Base-by-base conservation (phyloP, 345 rosid genomes). In the Camelina laxa region DNA sequence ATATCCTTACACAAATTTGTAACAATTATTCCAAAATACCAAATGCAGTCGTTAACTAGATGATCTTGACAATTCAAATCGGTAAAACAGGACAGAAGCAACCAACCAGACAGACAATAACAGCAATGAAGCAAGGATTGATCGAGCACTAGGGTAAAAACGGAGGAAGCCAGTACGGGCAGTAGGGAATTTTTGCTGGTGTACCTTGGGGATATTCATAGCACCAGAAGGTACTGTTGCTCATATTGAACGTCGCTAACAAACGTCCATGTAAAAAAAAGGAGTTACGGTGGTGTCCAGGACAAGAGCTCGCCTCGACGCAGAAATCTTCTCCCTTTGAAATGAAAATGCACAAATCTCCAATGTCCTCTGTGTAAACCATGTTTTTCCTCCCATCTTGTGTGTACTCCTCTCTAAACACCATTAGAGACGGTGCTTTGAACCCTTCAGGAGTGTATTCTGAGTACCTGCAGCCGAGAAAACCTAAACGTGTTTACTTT, bases 341-440 rank as follows among this genome's bases (percentile, higher is more conserved):
- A 12, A 54, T 54, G 59, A 54, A 54, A 24, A 54, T 54, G 35
- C 59, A 54, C 9, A 54, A 4, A 54, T 54, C 59, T 54, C 59
- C 59, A 6, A 54, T 54, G 59, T 54, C 35, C 9, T 6, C n/a
- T 5, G 59, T 24, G 59, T 22, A 24, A 24, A 33, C 16, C 59
- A 54, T 54, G 59, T 24, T 13, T 54, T 54, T 54, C 16, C 35
- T 54, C 16, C 59, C 59, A 54, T 24, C 59, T 54, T 24, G 1
- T 6, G 59, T 54, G 5, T 22, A 33, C 16, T 54, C 59, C 59
- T 54, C 59, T 54, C 35, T 24, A 13, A 54, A 54, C 35, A 54
- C 59, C 59, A 54, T 22, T 11, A 21, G 1, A 2, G 20, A n/a
- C 19, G 51, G 51, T 47, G 51, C 19, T 16, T 47, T 47, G 20